Conservation (phyloP, 2,329 filamentous ascomycete genomes). For the Chalaropsis ovoidea region DNA sequence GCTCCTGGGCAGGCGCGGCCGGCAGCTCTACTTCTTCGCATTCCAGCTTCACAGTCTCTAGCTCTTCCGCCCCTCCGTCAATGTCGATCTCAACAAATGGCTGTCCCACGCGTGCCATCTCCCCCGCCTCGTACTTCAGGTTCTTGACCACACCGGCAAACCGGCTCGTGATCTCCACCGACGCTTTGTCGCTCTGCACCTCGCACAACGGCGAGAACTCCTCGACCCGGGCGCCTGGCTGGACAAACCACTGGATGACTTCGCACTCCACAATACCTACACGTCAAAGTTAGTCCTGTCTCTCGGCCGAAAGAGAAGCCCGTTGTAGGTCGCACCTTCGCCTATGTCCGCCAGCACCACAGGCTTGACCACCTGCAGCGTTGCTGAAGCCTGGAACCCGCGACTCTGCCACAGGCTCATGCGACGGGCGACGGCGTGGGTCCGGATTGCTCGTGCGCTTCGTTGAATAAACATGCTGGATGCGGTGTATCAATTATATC, state of each 20-base stretch:
- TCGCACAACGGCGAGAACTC: constrained; percentile 97
- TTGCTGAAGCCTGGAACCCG: constrained; percentile 30
- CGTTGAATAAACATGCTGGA: constrained; percentile 47
- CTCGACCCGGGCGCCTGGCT: constrained; percentile 88
- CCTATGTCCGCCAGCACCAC: constrained; percentile 78
- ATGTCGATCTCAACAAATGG: constrained; percentile 93
- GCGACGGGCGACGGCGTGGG: not conserved
- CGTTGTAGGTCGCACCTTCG: constrained; percentile 49
- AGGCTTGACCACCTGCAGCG: constrained; percentile 56
- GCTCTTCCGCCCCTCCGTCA: constrained; percentile 51
- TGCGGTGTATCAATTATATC: not conserved
- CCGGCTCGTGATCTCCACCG: constrained; percentile 82
- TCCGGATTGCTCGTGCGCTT: constrained; percentile 40
- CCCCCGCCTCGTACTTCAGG: constrained; percentile 87
- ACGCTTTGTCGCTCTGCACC: constrained; percentile 95
- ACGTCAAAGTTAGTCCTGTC: not conserved
- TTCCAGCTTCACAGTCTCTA: constrained; percentile 5
- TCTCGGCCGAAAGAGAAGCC: not conserved
- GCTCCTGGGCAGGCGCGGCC: constrained; percentile 28
- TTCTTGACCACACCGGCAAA: constrained; percentile 95
- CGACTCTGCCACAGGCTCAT: not conserved
- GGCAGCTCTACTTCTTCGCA: constrained; percentile 18
- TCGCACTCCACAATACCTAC: constrained; percentile 94
- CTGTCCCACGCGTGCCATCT: constrained; percentile 93
- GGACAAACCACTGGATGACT: constrained; percentile 98